phyloP scores from a whole-genome alignment of 2,329 filamentous ascomycete species.

The Zalaria sp. region DNA sequence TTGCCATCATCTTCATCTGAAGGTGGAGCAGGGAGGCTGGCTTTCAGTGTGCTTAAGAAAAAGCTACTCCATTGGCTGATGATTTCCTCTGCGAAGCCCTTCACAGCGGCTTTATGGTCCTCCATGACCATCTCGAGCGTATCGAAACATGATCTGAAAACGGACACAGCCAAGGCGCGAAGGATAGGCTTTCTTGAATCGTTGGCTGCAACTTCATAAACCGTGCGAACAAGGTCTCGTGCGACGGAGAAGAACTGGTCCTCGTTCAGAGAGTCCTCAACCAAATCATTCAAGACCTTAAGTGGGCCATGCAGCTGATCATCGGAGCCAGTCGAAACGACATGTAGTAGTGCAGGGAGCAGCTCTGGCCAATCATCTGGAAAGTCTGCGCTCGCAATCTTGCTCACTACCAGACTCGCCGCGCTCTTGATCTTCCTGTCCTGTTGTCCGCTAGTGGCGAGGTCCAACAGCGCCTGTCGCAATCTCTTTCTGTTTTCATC shows the following conservation, averaged over 20 bases:
- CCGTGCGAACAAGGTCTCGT: constrained; percentile 65
- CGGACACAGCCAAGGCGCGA: constrained; percentile 72
- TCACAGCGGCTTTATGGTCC: constrained; percentile 75
- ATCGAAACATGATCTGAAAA: constrained; percentile 86
- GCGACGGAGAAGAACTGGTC: constrained; percentile 90
- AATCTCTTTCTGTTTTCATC: constrained; percentile 63
- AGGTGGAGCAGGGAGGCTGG: constrained; percentile 43
- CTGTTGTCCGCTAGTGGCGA: constrained; percentile 57
- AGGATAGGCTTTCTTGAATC: constrained; percentile 56
- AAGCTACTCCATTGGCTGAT: constrained; percentile 75
- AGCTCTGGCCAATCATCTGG: constrained; percentile 90
- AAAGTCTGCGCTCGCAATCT: constrained; percentile 86
- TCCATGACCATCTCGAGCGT: constrained; percentile 95
- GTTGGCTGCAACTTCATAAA: constrained; percentile 71
- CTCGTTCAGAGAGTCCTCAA: constrained; percentile 87
- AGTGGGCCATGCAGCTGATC: constrained; percentile 77
- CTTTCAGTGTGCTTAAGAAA: constrained; percentile 67
- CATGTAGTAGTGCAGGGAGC: constrained; percentile 62
- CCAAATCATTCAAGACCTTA: constrained; percentile 74
- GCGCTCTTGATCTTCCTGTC: constrained; percentile 79
- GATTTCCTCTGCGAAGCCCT: constrained; percentile 76
- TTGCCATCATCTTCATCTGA: constrained; percentile 48
- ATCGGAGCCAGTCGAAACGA: constrained; percentile 64
- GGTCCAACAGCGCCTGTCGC: constrained; percentile 58
- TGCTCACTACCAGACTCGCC: constrained; percentile 83